phyloP scores from a whole-genome alignment of 2,329 filamentous ascomycete genomes.

The Alternaria sp. region DNA sequence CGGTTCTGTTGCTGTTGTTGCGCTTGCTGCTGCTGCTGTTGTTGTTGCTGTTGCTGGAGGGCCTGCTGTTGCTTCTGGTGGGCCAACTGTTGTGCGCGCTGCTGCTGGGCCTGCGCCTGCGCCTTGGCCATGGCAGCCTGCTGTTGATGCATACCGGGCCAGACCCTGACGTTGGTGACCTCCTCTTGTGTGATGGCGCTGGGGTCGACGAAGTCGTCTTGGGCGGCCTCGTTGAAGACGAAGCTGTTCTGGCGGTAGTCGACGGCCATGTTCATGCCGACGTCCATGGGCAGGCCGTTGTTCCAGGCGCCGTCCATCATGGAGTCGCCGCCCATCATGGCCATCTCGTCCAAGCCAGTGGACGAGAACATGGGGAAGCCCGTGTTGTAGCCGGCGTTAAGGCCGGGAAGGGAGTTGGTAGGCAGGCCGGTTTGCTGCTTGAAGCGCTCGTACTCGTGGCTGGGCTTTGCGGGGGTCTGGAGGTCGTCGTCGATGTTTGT shows the following conservation, averaged over 20 bases:
- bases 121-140: slow-evolving; percentile 66
- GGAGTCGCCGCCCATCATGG: slow-evolving; percentile 57
- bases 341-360: slow-evolving; percentile 72
- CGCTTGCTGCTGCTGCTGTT: slow-evolving; percentile 44
- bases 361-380: slow-evolving; percentile 59
- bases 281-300: slow-evolving; percentile 55
- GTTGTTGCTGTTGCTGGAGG: slow-evolving; percentile 40
- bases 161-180: slow-evolving; percentile 72
- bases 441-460: slow-evolving; percentile 94
- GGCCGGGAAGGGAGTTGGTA: slow-evolving; percentile 79
- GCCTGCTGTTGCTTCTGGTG: slow-evolving; percentile 50
- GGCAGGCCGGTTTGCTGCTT: slow-evolving; percentile 95
- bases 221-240: slow-evolving; percentile 60
- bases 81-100: slow-evolving; percentile 52
- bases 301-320: slow-evolving; percentile 64
- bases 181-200: slow-evolving; percentile 72
- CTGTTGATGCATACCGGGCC: slow-evolving; percentile 92
- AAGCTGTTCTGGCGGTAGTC: slow-evolving; percentile 62
- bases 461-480: slow-evolving; percentile 75
- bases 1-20: slow-evolving; percentile 45
- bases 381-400: slow-evolving; percentile 64
- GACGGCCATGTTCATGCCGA: slow-evolving; percentile 74
- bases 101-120: slow-evolving; percentile 44
- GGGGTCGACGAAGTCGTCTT: slow-evolving; percentile 72
- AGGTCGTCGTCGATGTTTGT: slow-evolving; percentile 60